Percentiles rank a stretch among this genome's conserved stretches.
Conservation (phyloP, 208 protist genomes). For the Trypanosoma congolense region DNA sequence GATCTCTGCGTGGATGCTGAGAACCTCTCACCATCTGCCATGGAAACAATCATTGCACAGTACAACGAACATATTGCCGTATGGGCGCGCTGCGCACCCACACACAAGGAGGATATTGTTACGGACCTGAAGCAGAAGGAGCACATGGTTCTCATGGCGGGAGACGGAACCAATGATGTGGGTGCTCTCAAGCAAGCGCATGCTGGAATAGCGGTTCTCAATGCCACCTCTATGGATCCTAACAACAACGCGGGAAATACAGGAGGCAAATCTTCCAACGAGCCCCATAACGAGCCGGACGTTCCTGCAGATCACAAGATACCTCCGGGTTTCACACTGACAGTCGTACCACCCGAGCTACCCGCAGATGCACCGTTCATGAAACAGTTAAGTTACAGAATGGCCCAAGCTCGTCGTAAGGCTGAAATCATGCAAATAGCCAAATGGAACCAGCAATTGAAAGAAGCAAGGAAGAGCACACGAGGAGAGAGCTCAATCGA, state of each 20-base stretch:
- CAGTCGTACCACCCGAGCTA: slow-evolving; percentile 63
- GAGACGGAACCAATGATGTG: slow-evolving; percentile 97
- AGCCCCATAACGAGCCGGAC: slow-evolving; percentile 86
- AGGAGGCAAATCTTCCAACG: slow-evolving; percentile 34
- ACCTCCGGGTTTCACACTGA: slow-evolving; percentile 82
- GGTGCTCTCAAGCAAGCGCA: slow-evolving; percentile 99
- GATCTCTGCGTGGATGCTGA: slow-evolving; percentile 87
- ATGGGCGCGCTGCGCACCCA: slow-evolving; percentile 87
- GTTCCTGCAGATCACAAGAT: slow-evolving; percentile 69
- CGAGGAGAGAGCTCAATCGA: slow-evolving; percentile 43
- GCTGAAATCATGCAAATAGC: slow-evolving; percentile 75
- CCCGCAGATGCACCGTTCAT: slow-evolving; percentile 57
- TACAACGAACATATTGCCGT: slow-evolving; percentile 83
- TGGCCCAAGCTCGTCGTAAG: slow-evolving; percentile 78
- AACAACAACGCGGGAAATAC: slow-evolving; percentile 24
- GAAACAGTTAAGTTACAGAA: slow-evolving; percentile 71
- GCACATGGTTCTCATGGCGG: slow-evolving; percentile 89
- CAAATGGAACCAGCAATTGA: slow-evolving; percentile 76
- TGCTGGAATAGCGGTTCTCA: slow-evolving; percentile 95
- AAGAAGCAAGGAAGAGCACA: slow-evolving; percentile 49
- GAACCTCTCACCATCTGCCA: slow-evolving; percentile 25
- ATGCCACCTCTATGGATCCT: slow-evolving; percentile 65
- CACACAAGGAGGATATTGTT: slow-evolving; percentile 89
- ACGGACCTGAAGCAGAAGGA: slow-evolving; percentile 79
- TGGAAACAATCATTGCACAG: slow-evolving; percentile 44